Base-by-base conservation (phyloP, 202 grass and related monocot species). In the Carex arenaria region DNA sequence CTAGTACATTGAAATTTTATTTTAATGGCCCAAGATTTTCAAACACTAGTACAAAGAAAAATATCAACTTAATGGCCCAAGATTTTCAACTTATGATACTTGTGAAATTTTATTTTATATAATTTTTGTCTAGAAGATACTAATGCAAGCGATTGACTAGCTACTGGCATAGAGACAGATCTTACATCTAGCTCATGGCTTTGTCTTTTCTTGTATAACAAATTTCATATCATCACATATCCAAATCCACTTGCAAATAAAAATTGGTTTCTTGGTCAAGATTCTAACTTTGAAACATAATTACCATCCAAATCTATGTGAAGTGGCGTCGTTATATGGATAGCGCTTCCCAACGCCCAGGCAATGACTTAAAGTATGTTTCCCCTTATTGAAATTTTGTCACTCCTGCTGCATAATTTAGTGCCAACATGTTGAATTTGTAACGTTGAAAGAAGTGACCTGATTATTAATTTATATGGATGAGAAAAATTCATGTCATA, bases 1-100 rank as follows among this genome's bases (percentile, higher is more conserved):
- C 74, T 98, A 84, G 90, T 98, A 94, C 79, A 83, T 79, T 84
- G 30, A 82, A n/a, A n/a, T n/a, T n/a, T n/a, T n/a, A n/a, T n/a
- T n/a, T 26, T 89, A 32, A 93, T 98, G 90, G 90, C 90, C 20
- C 67, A 86, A 62, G 87, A 91, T 88, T 94, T 98, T 69, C 85
- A 85, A 87, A 91, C 30, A 51, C 74, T 98, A 84, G 94, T 84
- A 97, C 84, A 90, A 93, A 94, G 85, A 80, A 61, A 83, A 94
- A 97, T 36, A 89, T 98, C 51, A 62, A 85, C 43, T 26, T 89
- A 32, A 93, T 98, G 90, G 90, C 90, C 20, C 67, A 86, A 62
- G 87, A 91, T 88, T 94, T 98, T 69, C 85, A 85, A 87, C 74
- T 98, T 84, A 6, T 9, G 9, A n/a, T 72, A 23, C 47, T 4